Base-by-base conservation (phyloP, 1,284 basidiomycete species). In the Pseudozyma pruni region DNA sequence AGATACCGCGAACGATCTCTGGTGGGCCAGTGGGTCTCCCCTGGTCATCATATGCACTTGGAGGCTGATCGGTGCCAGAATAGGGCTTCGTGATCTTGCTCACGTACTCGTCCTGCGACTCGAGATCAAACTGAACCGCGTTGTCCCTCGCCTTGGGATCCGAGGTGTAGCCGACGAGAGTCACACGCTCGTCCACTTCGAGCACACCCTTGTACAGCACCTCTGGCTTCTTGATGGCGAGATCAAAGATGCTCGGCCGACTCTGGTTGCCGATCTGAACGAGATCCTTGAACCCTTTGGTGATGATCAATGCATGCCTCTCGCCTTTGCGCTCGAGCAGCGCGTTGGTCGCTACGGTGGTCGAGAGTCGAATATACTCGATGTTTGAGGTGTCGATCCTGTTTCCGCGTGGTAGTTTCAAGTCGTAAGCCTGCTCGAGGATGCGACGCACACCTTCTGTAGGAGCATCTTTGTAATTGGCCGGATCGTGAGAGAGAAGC, bases 281-380 rank as follows among this genome's bases (percentile, higher is more conserved):
- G 16, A 97, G 87, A 83, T 97, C 94, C 46, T 89, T 89, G 86
- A 96, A 97, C 0, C 93, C 94, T 71, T 89, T 89, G 0, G 94
- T 97, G 78, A 94, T 96, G 17, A 98, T 84, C 20, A 98, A 85
- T 0, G 93, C 95, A 63, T 96, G 93, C 69, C 89, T 89, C 76
- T 92, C 89, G 0, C 95, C 95, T 81, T 94, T 94, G 34, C 95
- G 89, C 81, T 98, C 95, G 6, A 98, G 87, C 0, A 98, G 86
- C 0, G 95, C 94, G 75, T 98, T 98, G 16, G 95, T 98, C 0
- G 93, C 95, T 2, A 98, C 93, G 0, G 95, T 98, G 0, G 95
- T 98, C 0, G 91, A 93, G 3, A 97, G 85, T 16, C 94, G 88
- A 66, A 96, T 93, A 80, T 92, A 94, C 75, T 95, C 93, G 59